Evolutionary conservation across 106 monocot species (phyloP).

Genomic region (Dendrobium catenatum): DNA sequence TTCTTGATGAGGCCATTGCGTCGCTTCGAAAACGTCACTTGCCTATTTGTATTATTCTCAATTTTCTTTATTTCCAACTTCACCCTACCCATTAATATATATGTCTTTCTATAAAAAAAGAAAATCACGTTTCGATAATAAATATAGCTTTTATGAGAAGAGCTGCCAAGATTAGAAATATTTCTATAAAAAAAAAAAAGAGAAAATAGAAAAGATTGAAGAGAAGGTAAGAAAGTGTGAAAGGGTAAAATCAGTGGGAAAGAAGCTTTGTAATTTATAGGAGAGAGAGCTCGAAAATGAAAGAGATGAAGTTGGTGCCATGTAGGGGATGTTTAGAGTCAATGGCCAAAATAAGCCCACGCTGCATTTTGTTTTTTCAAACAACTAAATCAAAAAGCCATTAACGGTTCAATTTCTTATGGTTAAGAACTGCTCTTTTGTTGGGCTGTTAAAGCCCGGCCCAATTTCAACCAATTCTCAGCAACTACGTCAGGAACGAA

Average conservation of each 20-base stretch:
- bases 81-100: constrained; percentile 61
- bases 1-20: constrained; percentile 95
- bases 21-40: constrained; percentile 89
- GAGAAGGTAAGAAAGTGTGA: neutral
- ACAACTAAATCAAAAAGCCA: too few relatives aligned
- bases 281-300: neutral
- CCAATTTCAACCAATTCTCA: too few relatives aligned
- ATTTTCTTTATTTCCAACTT: constrained; percentile 85
- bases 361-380: neutral
- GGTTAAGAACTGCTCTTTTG: too few relatives aligned
- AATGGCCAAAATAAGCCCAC: neutral
- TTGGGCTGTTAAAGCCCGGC: too few relatives aligned
- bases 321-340: too few relatives aligned
- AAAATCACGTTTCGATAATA: neutral
- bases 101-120: neutral
- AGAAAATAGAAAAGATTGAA: neutral
- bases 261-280: neutral
- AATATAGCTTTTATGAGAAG: neutral
- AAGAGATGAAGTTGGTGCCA: neutral
- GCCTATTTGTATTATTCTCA: constrained; percentile 70
- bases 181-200: neutral
- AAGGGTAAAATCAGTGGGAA: neutral
- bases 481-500: too few relatives aligned
- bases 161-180: too few relatives aligned
- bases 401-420: too few relatives aligned